phyloP scores from a whole-genome alignment of 306 rosid species.

The Begonia masoniana region DNA sequence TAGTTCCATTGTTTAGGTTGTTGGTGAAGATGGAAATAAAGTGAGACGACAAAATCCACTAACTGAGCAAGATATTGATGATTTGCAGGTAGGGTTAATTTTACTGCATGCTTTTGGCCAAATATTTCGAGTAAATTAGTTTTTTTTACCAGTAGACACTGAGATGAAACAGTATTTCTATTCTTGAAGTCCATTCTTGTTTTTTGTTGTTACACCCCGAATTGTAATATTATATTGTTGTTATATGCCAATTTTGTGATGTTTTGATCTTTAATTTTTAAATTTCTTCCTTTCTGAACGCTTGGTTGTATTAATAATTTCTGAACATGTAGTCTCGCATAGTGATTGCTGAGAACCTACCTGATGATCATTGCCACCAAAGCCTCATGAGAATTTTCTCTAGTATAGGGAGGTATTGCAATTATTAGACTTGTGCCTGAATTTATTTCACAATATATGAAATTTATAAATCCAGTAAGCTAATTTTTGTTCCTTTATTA shows the following conservation, averaged over 20 bases:
- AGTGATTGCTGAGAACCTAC: slow-evolving; percentile 90
- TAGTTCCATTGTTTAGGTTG: slow-evolving; percentile 43
- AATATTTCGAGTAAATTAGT: neutral
- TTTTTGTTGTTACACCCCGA: too few relatives aligned
- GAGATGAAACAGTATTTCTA: too few relatives aligned
- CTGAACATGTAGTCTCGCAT: slow-evolving; percentile 52
- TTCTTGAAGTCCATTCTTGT: too few relatives aligned
- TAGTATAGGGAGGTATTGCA: slow-evolving; percentile 74
- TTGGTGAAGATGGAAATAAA: slow-evolving; percentile 89
- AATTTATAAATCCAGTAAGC: neutral
- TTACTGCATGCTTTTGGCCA: slow-evolving; percentile 2
- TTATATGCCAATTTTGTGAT: too few relatives aligned
- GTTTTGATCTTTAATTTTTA: too few relatives aligned
- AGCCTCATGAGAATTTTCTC: slow-evolving; percentile 93
- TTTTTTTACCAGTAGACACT: too few relatives aligned
- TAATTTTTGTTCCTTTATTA: slow-evolving; percentile 3
- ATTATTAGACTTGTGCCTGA: neutral
- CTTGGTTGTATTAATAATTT: too few relatives aligned
- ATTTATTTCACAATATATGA: too few relatives aligned
- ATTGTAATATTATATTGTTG: too few relatives aligned
- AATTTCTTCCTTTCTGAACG: too few relatives aligned
- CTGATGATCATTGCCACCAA: slow-evolving; percentile 99
- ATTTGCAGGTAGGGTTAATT: slow-evolving; percentile 60
- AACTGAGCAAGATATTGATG: slow-evolving; percentile 74
- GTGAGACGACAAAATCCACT: slow-evolving; percentile 63